These are phyloP conservation scores for Irpex lacteus DNA, from an alignment of 1,284 basidiomycete genomes.

Conservation along the genomic window DNA sequence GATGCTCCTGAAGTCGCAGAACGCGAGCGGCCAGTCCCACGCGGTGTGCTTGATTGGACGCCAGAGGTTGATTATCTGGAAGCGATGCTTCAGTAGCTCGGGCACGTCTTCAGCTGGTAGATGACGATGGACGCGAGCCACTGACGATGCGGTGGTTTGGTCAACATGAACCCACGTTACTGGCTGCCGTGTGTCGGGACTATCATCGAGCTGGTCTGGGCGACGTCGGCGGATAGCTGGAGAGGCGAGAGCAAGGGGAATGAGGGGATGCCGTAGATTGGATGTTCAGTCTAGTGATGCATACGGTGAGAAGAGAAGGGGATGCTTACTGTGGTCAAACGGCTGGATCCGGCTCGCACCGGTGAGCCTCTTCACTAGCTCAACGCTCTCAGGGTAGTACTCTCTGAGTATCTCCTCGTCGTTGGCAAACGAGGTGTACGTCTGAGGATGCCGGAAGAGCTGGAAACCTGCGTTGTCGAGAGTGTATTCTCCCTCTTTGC, in stretches of 20 bases:
- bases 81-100: slow-evolving; percentile 42
- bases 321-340: slow-evolving; percentile 61
- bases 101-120: slow-evolving; percentile 47
- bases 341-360: slow-evolving; percentile 57
- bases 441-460: slow-evolving; percentile 38
- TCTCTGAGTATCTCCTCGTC: slow-evolving; percentile 47
- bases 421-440: slow-evolving; percentile 42
- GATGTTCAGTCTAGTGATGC: no score
- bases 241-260: neutral
- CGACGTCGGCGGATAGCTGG: slow-evolving; percentile 45
- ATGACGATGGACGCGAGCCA: slow-evolving; percentile 50
- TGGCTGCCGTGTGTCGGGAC: slow-evolving; percentile 46
- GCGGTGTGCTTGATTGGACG: slow-evolving; percentile 55
- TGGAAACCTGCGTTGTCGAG: slow-evolving; percentile 61
- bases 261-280: neutral
- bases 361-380: slow-evolving; percentile 57
- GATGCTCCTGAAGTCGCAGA: slow-evolving; percentile 63
- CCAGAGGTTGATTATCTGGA: slow-evolving; percentile 76
- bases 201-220: slow-evolving; percentile 36
- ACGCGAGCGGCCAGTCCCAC: slow-evolving; percentile 56
- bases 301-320: neutral
- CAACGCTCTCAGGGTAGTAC: slow-evolving; percentile 60
- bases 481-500: slow-evolving; percentile 43
- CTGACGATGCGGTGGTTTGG: slow-evolving; percentile 47
- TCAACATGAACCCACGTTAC: slow-evolving; percentile 50